These are phyloP conservation scores for Polytrichum commune DNA, from an alignment of 225 moss, liverwort and hornwort genomes.

Conservation along the genomic window DNA sequence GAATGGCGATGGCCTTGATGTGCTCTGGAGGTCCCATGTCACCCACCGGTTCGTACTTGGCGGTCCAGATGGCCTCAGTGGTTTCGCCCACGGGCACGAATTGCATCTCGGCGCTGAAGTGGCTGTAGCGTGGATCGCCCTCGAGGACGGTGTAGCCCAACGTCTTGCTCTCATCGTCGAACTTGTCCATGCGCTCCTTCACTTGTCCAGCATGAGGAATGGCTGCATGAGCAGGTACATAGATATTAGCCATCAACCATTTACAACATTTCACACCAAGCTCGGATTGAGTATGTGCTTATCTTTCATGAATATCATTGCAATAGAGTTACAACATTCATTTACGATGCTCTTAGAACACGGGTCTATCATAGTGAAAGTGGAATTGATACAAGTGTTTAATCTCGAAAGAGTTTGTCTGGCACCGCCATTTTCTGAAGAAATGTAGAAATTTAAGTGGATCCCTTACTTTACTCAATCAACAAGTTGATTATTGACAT, in stretches of 20 bases:
- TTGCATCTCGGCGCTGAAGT: constrained; percentile 31
- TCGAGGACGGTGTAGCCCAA: constrained; percentile 32
- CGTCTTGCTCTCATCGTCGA: constrained; percentile 37
- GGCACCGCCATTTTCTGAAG: no score
- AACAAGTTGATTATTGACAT: background rate
- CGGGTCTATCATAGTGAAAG: no score
- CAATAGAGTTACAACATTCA: no score
- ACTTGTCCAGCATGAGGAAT: constrained; percentile 15
- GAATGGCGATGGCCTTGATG: constrained; percentile 4
- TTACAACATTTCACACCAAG: no score
- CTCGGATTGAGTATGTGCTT: no score
- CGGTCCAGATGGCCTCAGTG: constrained; percentile 29
- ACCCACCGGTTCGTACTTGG: constrained; percentile 15
- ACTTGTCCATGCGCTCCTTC: constrained; percentile 43
- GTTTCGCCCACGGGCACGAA: constrained; percentile 10
- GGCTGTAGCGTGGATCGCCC: constrained; percentile 29
- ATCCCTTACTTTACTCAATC: no score
- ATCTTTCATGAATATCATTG: no score
- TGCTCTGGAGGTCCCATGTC: constrained; percentile 24
- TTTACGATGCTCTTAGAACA: no score
- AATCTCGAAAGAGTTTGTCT: no score
- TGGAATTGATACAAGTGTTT: no score
- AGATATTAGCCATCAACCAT: no score
- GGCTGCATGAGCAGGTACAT: constrained; percentile 14
- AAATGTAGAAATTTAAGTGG: no score